phyloP scores from a whole-genome alignment of 495 filamentous ascomycete species.

The Hypomontagnella submonticulosa region DNA sequence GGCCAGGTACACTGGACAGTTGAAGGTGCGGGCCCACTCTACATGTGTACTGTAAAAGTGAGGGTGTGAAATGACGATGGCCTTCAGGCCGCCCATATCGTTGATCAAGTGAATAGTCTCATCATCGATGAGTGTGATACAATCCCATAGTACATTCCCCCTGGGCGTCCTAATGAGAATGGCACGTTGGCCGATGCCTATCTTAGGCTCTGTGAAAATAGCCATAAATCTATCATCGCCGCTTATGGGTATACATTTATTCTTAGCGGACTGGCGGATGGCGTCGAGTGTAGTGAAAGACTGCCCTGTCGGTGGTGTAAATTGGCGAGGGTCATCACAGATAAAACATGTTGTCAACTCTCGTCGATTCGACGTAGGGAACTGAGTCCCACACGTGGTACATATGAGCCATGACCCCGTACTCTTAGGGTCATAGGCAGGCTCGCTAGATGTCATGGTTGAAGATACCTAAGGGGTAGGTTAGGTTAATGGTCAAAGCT shows the following conservation, averaged over 20 bases:
- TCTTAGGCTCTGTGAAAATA: constrained; percentile 69
- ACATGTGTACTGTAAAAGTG: constrained; percentile 80
- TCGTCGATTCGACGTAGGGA: constrained; percentile 58
- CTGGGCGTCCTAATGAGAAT: constrained; percentile 68
- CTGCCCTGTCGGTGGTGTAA: constrained; percentile 68
- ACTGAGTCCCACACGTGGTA: constrained; percentile 76
- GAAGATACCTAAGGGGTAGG: not conserved
- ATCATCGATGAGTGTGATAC: constrained; percentile 71
- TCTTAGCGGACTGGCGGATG: constrained; percentile 52
- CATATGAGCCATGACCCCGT: constrained; percentile 68
- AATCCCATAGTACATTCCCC: constrained; percentile 81
- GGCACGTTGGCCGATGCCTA: constrained; percentile 78
- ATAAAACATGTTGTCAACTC: constrained; percentile 70
- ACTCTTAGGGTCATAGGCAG: constrained; percentile 32
- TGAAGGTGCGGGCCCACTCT: constrained; percentile 72
- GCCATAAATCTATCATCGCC: constrained; percentile 56
- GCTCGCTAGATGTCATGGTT: constrained; percentile 29
- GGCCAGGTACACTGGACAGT: constrained; percentile 71
- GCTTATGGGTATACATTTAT: constrained; percentile 52
- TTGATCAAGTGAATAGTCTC: constrained; percentile 63
- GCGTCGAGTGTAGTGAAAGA: constrained; percentile 66
- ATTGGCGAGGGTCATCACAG: constrained; percentile 82
- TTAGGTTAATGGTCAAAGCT: not conserved
- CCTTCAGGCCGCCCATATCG: constrained; percentile 68
- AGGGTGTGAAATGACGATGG: constrained; percentile 82